Base-by-base conservation (phyloP, 306 rosid genomes). In the Lathyrus aphaca region DNA sequence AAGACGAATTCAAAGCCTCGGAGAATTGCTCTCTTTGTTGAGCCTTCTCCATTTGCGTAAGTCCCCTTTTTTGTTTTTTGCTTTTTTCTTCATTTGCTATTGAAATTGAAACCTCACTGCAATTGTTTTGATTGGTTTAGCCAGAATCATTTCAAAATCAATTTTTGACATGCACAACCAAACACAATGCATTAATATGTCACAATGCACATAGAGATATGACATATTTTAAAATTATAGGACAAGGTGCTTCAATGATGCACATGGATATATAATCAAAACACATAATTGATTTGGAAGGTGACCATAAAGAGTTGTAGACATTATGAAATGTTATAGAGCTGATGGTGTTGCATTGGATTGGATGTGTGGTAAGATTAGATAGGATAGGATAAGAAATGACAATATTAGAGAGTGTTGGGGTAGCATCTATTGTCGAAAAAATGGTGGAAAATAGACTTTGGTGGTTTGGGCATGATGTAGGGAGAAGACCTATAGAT, bases 21-120 rank as follows among this genome's bases (percentile, higher is more conserved):
- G 16, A 83, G 99, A 78, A 95, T 95, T 86, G 99, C 95, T 68
- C 91, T 95, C 60, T 95, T 95, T 68, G 96, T 95, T 19, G 99
- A 95, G 77, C 99, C 99, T 83, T 95, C 99, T 60, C 99, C 99
- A 3, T 95, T 95, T 70, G 92, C 99, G 99, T 95, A 80, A 86
- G 97, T 75, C 65, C 42, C 40, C 16, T 50, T 81, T 32, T 59
- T 35, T 8, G n/a, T n/a, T 6, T 32, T 45, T 11, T 4, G 19
- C 7, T 30, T 32, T 58, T 12, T 21, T 63, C 15, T 44, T 64
- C 49, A 30, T 48, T 38, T 21, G 45, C 1, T 16, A 15, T 1
- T 59, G 45, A 59, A 59, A 35, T 48, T 62, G 64, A 63, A 49
- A 66, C 68, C 53, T 69, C 27, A 48, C 19, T 66, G 10, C 42